Evolutionary conservation across 495 filamentous ascomycete species (phyloP), one percentile per base, ranked within the genome.

Genomic region (Tuber calosporum): DNA sequence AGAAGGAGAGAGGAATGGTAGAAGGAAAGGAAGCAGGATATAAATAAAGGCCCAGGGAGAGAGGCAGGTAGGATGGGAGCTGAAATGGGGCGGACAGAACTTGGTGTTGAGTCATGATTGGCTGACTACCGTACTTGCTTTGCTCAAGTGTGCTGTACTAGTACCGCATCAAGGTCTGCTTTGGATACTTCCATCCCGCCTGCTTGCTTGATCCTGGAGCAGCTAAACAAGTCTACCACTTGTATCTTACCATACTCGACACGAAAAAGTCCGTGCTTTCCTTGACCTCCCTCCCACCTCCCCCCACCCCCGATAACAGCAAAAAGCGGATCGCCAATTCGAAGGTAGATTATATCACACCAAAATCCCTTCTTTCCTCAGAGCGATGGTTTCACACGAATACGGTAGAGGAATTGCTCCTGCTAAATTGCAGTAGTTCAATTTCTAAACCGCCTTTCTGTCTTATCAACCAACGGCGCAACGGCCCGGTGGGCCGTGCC

Each of bases 301-400:
- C 4, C 30, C 30, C 20, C 26, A n/a, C 22, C 22, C 67, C n/a
- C 34, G 22, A 79, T 66, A 43, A 74, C 75, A 67, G 68, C 77
- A 72, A 67, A 72, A 22, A 73, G 77, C 68, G 36, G 73, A 72
- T 75, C 74, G 74, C 48, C 58, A 70, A 53, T 66, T 72, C 73
- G 36, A 73, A 67, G 66, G 68, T 71, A 72, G 72, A 48, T 36
- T 71, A 42, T 66, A n/a, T n/a, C n/a, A n/a, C n/a, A n/a, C n/a
- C 78, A 70, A 76, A 48, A 72, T 74, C 75, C 67, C 20, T 71
- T 30, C 53, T 66, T 40, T 69, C 41, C 74, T 62, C 26, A 15
- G 13, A 30, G 26, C 13, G 1, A 34, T 30, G 11, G 26, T n/a
- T n/a, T n/a, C n/a, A n/a, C 9, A 30, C 3, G 11, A 9, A 2